Evolutionary conservation across 2,329 filamentous ascomycete genomes (phyloP), one percentile per base, ranked within the genome.

Genomic region (Aspergillus niger): DNA sequence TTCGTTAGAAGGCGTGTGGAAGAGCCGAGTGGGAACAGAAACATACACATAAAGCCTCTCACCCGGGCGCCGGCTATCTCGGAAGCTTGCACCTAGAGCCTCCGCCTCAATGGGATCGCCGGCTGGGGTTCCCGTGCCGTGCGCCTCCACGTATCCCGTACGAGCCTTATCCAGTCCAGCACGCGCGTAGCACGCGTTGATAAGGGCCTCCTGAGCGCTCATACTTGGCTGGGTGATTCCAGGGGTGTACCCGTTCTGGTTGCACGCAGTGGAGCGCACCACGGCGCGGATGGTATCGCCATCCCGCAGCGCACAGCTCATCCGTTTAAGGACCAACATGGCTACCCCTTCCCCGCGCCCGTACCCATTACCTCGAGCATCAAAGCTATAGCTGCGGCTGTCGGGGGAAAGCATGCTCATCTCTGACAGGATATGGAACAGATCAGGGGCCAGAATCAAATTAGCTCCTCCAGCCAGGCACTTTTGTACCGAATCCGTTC

Each of bases 311-410:
- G 24, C 24, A 26, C 24, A 26, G 3, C 24, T 26, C 24, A 26
- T 26, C 24, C 24, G 24, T 26, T 26, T 26, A 26, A 26, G 36
- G 5, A 39, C 36, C 36, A 39, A 15, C 70, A 15, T 70, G 65
- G 8, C 68, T 30, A 74, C 64, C 0, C 68, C 68, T 56, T 77
- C 72, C 4, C 69, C 76, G 5, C 74, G 60, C 6, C 61, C 72
- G 60, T 72, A 74, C 3, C 76, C 72, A 51, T 75, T 62, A 0
- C 71, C 71, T 0, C 59, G 59, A 13, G 62, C 67, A 61, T 65
- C 65, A 52, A 75, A 74, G 1, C 67, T 69, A 11, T 68, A 65
- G 55, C 68, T 70, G 3, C 36, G 43, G 13, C 70, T 74, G 0
- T 67, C 65, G 0, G 70, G 66, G 1, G 74, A 76, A 2, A 81